These are phyloP conservation scores for Brasilioporus rufonigricans DNA, from an alignment of 768 basidiomycete genomes.

Conservation along the genomic window DNA sequence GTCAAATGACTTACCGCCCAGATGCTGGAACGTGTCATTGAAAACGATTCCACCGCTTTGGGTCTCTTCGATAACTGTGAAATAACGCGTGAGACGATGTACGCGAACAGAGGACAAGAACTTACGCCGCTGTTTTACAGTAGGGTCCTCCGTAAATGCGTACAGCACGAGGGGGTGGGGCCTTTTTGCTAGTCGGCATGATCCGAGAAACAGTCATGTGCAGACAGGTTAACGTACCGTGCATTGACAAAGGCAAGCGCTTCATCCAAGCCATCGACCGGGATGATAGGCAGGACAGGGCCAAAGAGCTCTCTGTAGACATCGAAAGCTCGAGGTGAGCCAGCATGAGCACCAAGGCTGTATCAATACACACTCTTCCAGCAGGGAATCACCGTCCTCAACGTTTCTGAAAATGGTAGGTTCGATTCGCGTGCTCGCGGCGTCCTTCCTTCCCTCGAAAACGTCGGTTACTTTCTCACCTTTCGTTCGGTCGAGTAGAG, in stretches of 20 bases:
- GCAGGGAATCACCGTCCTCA: slow-evolving; percentile 49
- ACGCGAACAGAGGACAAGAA: not conserved
- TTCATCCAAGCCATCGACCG: slow-evolving; percentile 52
- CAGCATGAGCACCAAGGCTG: not conserved
- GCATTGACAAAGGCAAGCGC: slow-evolving; percentile 55
- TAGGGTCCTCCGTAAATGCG: slow-evolving; percentile 52
- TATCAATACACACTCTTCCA: slow-evolving; percentile 48
- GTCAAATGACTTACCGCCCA: slow-evolving; percentile 38
- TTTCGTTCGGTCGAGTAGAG: slow-evolving; percentile 50
- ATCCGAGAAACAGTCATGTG: not conserved
- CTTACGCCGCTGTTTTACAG: slow-evolving; percentile 40
- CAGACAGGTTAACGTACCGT: slow-evolving; percentile 36
- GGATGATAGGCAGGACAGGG: slow-evolving; percentile 62
- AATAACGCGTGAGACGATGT: not conserved
- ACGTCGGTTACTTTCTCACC: slow-evolving; percentile 57
- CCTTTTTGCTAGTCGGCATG: slow-evolving; percentile 30
- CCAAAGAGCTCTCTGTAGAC: slow-evolving; percentile 66
- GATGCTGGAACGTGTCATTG: slow-evolving; percentile 60
- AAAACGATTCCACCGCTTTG: slow-evolving; percentile 54
- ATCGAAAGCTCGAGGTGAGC: not conserved
- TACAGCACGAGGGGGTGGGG: slow-evolving; percentile 63
- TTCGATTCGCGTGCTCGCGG: slow-evolving; percentile 45
- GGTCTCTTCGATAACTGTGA: slow-evolving; percentile 52
- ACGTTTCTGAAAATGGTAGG: slow-evolving; percentile 61
- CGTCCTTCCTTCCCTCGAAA: slow-evolving; percentile 35